Base-by-base conservation (phyloP, 2,329 filamentous ascomycete genomes). In the Xylaria sp. region DNA sequence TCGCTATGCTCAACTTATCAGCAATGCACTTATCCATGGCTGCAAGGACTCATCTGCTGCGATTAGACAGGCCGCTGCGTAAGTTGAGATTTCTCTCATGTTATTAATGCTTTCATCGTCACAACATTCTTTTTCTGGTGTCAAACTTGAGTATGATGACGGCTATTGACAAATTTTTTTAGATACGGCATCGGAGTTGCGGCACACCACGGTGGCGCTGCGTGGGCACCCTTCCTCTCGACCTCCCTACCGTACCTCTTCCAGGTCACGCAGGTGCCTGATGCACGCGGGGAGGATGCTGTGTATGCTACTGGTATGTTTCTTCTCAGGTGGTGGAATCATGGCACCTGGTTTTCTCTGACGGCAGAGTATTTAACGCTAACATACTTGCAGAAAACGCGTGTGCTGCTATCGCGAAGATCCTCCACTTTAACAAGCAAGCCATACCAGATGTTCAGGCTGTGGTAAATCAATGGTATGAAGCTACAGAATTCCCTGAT, bases 361-460 rank as follows among this genome's bases (percentile, higher is more conserved):
- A 1, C 48, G 3, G 13, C 19, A 34, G 4, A 23, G n/a, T 4
- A n/a, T 11, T 3, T n/a, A 13, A 42, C 34, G 50, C 62, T 69
- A 59, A 70, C 42, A 16, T 49, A 7, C 13, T 10, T 16, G 60
- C 55, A 1, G 94, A 99, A 77, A 99, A 99, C 72, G 93, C 93
- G 5, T 97, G 91, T 67, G 93, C 94, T 48, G 92, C 91, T 66
- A 94, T 99, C 70, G 94, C 94, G 42, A 99, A 99, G 82, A 93
- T 99, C 56, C 80, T 99, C 65, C 92, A 96, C 73, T 97, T 88
- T 78, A 97, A 96, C 75, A 79, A 86, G 23, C 80, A 80, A 66
- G 90, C 89, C 71, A 87, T 99, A 16, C 80, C 80, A 57, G 91
- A 95, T 69, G 80, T 84, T 54, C 87, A 94, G 70, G 83, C 89